Evolutionary conservation across 192 early-diverging fungal genomes (phyloP), one percentile per base, ranked within the genome.

Genomic region (Linnemannia zychae): DNA sequence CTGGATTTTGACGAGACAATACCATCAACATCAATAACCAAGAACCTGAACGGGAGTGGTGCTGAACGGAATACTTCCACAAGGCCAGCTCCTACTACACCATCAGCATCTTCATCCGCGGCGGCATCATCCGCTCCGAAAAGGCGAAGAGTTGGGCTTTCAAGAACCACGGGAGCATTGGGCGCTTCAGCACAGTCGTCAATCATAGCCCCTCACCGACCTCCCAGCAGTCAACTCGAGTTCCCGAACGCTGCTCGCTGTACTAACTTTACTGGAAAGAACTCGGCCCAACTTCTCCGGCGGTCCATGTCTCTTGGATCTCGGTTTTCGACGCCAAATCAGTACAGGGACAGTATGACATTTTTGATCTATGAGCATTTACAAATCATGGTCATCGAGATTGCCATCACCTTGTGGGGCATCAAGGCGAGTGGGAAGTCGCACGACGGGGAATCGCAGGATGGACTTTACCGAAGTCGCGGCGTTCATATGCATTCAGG

Each of bases 311-410:
- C 74, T 16, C 71, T 90, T 2, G 86, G 86, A 6, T 52, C 81
- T 9, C 49, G 83, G 66, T 90, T 90, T 57, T 74, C 77, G 47
- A 77, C 76, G 20, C 47, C 78, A 4, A 76, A 73, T 31, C 72
- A 86, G 47, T 89, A 89, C 80, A 82, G 79, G 53, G 84, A 90
- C 22, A 76, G 78, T 0, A 87, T 90, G 79, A 57, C 81, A 34
- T 86, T 72, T 31, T 38, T 89, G 16, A 86, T 90, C 17, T 82
- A 88, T 33, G 89, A 90, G 63, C 89, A 90, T 60, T 50, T 90
- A 18, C 88, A 90, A 68, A 72, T 84, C 31, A 46, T 87, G 75
- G 74, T 87, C 12, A 77, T 81, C 24, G 80, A 87, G 74, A 76
- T 82, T 60, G 77, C 86, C n/a, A 82, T 87, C 33, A n/a, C 70